phyloP scores from a whole-genome alignment of 140 eudicot species.

The Ambrosia hybrid region DNA sequence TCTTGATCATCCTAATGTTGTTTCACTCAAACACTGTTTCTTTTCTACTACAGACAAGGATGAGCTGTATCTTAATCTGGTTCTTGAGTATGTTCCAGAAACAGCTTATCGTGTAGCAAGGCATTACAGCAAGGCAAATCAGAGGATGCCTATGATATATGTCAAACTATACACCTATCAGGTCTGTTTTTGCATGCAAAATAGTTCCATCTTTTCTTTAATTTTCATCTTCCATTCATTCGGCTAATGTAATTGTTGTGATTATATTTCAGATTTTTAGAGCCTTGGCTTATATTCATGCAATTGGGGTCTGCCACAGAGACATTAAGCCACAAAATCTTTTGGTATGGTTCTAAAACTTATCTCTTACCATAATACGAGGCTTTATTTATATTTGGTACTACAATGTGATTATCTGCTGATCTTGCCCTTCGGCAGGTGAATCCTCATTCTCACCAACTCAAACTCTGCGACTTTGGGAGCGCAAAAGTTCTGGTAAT shows the following conservation, averaged over 20 bases:
- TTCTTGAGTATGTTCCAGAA: slow-evolving; percentile 69
- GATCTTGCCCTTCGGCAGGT: slow-evolving; percentile 40
- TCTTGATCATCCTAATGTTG: slow-evolving; percentile 68
- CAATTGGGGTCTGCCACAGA: slow-evolving; percentile 61
- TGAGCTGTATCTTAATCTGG: slow-evolving; percentile 68
- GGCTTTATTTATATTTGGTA: slow-evolving; percentile 1
- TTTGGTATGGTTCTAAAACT: slow-evolving; percentile 42
- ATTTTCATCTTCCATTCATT: not conserved
- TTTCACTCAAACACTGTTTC: slow-evolving; percentile 67
- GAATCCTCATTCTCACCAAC: slow-evolving; percentile 63
- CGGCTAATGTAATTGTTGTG: not conserved
- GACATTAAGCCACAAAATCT: slow-evolving; percentile 66
- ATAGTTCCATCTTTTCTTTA: not conserved
- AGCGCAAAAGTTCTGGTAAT: slow-evolving; percentile 72
- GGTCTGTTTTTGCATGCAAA: slow-evolving; percentile 33
- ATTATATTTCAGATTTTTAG: slow-evolving; percentile 45
- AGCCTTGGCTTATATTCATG: slow-evolving; percentile 63
- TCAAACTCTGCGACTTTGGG: slow-evolving; percentile 65
- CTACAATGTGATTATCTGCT: not conserved
- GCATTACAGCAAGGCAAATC: slow-evolving; percentile 55
- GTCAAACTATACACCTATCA: slow-evolving; percentile 60
- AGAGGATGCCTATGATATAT: slow-evolving; percentile 63
- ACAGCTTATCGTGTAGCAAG: slow-evolving; percentile 56
- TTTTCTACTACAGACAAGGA: slow-evolving; percentile 61
- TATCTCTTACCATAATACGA: not conserved